Percentiles rank a stretch among this genome's conserved stretches.
Evolutionary conservation across 352 stramenopile species (phyloP).

Genomic region (Globisporangium megalacanthum): DNA sequence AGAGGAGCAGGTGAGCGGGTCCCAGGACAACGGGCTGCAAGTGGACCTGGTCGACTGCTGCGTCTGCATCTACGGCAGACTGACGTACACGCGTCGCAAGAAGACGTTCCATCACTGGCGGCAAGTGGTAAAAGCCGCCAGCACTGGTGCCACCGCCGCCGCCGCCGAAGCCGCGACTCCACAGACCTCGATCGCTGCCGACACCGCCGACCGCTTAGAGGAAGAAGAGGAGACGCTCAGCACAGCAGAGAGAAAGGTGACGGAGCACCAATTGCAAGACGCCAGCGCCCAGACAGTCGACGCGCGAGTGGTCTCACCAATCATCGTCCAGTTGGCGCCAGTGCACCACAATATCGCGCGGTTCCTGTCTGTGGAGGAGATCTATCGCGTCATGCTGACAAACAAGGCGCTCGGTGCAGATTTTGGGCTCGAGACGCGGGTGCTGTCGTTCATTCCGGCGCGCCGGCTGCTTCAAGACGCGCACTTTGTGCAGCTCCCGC

Average conservation of each 20-base stretch:
- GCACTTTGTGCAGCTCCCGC: constrained; percentile 31
- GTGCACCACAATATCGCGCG: constrained; percentile 41
- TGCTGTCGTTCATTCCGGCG: constrained; percentile 54
- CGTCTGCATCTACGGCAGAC: constrained; percentile 57
- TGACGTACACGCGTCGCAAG: constrained; percentile 75
- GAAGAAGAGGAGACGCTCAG: neutral
- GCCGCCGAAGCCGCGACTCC: constrained; percentile 3
- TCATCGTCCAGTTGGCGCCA: constrained; percentile 18
- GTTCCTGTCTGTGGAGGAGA: constrained; percentile 43
- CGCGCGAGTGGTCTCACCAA: neutral
- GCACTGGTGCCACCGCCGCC: constrained; percentile 6
- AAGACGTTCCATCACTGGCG: constrained; percentile 75
- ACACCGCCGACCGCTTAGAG: neutral
- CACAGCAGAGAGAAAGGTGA: neutral
- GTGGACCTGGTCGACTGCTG: constrained; percentile 46
- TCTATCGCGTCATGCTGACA: constrained; percentile 44
- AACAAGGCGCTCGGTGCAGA: constrained; percentile 40
- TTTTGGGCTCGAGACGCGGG: constrained; percentile 30
- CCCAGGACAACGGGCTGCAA: constrained; percentile 20
- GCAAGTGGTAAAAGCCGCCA: constrained; percentile 25
- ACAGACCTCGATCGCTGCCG: neutral
- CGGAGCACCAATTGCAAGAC: neutral
- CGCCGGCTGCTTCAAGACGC: constrained; percentile 38
- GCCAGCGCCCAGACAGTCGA: neutral
- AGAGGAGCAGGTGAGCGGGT: constrained; percentile 28